These are phyloP conservation scores for Pichia thaimueangensis DNA, from an alignment of 805 yeast species.

Conservation along the genomic window DNA sequence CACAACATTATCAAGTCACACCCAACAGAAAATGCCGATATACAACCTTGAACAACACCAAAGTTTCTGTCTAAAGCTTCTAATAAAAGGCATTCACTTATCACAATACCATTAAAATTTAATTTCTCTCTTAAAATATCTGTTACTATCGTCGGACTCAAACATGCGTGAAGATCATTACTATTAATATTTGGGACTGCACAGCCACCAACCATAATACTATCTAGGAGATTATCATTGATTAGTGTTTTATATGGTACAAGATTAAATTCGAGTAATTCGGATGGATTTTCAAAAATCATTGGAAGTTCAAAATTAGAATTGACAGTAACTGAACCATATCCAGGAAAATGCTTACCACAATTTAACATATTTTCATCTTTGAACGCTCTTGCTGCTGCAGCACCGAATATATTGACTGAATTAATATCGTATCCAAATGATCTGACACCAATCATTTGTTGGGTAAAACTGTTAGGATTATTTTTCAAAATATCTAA, in stretches of 20 bases:
- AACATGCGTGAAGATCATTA: constrained; percentile 57
- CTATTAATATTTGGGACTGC: constrained; percentile 57
- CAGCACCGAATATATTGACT: constrained; percentile 47
- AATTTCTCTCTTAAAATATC: constrained; percentile 45
- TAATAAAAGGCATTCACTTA: constrained; percentile 57
- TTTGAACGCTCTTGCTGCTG: constrained; percentile 46
- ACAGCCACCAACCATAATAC: constrained; percentile 56
- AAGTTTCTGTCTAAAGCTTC: constrained; percentile 57
- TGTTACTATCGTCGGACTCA: constrained; percentile 46
- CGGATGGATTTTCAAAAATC: constrained; percentile 49
- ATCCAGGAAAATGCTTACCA: constrained; percentile 65
- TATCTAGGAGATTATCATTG: constrained; percentile 41
- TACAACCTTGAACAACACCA: constrained; percentile 62
- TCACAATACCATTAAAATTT: constrained; percentile 49
- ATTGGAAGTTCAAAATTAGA: constrained; percentile 51
- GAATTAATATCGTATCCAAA: constrained; percentile 57
- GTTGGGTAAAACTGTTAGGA: constrained; percentile 33
- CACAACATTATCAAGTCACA: constrained; percentile 61
- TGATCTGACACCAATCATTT: constrained; percentile 53
- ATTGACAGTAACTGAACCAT: constrained; percentile 55
- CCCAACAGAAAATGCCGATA: constrained; percentile 55
- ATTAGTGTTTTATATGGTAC: constrained; percentile 46
- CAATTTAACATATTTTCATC: constrained; percentile 49
- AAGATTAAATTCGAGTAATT: constrained; percentile 42
- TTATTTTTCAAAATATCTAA: constrained; percentile 53